These are phyloP conservation scores for Syzygium syzygioides DNA, from an alignment of 441 rosid species.

Conservation along the genomic window DNA sequence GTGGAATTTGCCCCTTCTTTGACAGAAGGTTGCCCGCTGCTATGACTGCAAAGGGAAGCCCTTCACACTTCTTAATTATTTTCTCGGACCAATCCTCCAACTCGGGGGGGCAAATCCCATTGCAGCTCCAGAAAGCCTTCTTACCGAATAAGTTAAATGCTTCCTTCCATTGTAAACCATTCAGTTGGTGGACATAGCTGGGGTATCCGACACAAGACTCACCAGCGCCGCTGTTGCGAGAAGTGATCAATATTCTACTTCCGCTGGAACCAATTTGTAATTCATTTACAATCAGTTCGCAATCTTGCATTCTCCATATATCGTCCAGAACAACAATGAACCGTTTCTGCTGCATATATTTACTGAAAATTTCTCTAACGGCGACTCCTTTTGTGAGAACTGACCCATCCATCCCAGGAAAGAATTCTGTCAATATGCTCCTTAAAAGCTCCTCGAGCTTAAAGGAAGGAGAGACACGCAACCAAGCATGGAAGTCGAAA, in stretches of 20 bases:
- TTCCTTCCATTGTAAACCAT: not conserved
- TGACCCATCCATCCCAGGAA: not conserved
- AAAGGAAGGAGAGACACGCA: not conserved
- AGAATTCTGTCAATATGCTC: not conserved
- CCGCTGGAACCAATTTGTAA: not conserved
- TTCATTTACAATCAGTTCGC: not conserved
- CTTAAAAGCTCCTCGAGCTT: not conserved
- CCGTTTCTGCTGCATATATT: not conserved
- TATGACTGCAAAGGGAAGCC: not conserved
- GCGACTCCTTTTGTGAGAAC: not conserved
- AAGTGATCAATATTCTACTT: not conserved
- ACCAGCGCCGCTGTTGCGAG: not conserved
- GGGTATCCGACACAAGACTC: not conserved
- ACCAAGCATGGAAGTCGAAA: not conserved
- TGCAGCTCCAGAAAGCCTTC: not conserved
- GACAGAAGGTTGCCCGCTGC: not conserved
- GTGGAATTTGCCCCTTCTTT: not conserved
- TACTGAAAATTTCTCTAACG: not conserved
- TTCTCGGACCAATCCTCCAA: not conserved
- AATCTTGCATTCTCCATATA: not conserved
- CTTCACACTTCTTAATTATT: not conserved
- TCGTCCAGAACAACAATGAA: slow-evolving; percentile 3
- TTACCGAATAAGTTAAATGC: not conserved
- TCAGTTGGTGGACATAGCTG: not conserved
- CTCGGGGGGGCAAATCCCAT: not conserved